A percentile compares a stretch with the other conserved stretches of the same genome.
Evolutionary conservation across 2,329 filamentous ascomycete genomes (phyloP).

Genomic region (Leptoxyphium fumago): DNA sequence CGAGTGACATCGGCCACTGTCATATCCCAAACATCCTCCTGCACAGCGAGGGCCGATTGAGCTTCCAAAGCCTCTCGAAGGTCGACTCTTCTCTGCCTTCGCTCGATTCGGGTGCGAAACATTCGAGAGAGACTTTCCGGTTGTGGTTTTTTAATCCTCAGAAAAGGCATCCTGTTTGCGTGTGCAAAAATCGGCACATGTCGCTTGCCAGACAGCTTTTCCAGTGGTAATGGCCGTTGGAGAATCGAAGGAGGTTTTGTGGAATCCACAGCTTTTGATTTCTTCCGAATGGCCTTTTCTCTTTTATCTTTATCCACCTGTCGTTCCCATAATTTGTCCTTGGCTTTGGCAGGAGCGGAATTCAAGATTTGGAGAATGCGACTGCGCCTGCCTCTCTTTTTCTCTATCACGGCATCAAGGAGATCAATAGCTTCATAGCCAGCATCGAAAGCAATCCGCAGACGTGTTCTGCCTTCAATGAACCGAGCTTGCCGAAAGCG

Average conservation of each 20-base stretch:
- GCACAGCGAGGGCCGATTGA: slow-evolving; percentile 22
- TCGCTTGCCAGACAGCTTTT: slow-evolving; percentile 34
- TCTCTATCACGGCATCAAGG: slow-evolving; percentile 26
- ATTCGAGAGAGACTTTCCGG: slow-evolving; percentile 42
- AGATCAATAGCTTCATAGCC: slow-evolving; percentile 47
- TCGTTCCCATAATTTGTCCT: background rate
- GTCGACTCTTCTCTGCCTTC: slow-evolving; percentile 29
- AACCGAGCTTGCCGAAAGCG: slow-evolving; percentile 47
- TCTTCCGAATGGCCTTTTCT: background rate
- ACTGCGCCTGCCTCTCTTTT: slow-evolving; percentile 14
- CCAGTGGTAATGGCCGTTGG: slow-evolving; percentile 14
- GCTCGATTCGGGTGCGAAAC: slow-evolving; percentile 36
- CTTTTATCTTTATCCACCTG: slow-evolving; percentile 5
- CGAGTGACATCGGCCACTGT: slow-evolving; percentile 2
- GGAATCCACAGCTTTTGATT: background rate
- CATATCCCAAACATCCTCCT: slow-evolving; percentile 38
- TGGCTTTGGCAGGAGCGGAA: slow-evolving; percentile 10
- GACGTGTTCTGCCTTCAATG: slow-evolving; percentile 43
- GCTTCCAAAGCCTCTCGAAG: slow-evolving; percentile 27
- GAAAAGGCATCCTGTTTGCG: slow-evolving; percentile 44
- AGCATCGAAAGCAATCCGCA: slow-evolving; percentile 46
- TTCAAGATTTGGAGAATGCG: slow-evolving; percentile 15
- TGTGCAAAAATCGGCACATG: slow-evolving; percentile 45
- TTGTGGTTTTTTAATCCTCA: slow-evolving; percentile 54
- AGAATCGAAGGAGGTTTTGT: slow-evolving; percentile 4